Conservation (phyloP, 2,329 filamentous ascomycete genomes). For the Penicillium oxalicum region DNA sequence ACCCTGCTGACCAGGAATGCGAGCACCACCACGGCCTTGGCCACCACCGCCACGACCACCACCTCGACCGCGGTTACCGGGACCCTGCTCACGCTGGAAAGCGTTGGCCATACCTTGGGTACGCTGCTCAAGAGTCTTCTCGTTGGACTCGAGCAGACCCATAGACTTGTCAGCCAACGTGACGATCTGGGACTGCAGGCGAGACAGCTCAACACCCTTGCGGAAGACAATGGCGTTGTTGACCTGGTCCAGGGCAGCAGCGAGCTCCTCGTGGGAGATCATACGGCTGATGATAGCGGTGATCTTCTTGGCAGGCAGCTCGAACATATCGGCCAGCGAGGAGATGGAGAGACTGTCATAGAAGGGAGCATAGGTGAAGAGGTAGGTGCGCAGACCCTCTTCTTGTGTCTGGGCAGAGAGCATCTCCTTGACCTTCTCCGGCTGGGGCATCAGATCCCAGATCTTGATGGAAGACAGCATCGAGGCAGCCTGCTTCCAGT, state of each 20-base stretch:
- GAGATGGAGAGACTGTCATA: conserved; percentile 91
- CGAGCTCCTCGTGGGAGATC: conserved; percentile 98
- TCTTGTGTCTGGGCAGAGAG: conserved; percentile 97
- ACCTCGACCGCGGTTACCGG: conserved; percentile 60
- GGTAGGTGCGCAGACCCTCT: conserved; percentile 93
- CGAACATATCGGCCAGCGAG: conserved; percentile 89
- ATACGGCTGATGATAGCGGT: conserved; percentile 96
- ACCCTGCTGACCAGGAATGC: conserved; percentile 36
- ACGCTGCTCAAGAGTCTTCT: conserved; percentile 92
- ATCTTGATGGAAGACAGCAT: conserved; percentile 99
- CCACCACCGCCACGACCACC: conserved; percentile 36
- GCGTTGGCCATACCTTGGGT: conserved; percentile 93
- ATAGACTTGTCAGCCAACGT: conserved; percentile 95
- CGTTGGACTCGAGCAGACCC: conserved; percentile 91
- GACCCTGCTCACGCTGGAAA: conserved; percentile 85
- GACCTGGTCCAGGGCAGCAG: conserved; percentile 93
- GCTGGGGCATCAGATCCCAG: conserved; percentile 94
- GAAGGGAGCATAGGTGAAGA: conserved; percentile 98
- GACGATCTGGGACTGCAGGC: conserved; percentile 89
- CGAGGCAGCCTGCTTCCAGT: conserved; percentile 94
- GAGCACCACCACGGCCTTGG: conserved; percentile 33
- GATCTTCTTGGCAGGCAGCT: conserved; percentile 84
- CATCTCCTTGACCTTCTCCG: conserved; percentile 93
- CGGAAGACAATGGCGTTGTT: conserved; percentile 97
- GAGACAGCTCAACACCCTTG: conserved; percentile 96